phyloP scores from a whole-genome alignment of 805 yeast genomes.

The Pichia pseudocactophila region DNA sequence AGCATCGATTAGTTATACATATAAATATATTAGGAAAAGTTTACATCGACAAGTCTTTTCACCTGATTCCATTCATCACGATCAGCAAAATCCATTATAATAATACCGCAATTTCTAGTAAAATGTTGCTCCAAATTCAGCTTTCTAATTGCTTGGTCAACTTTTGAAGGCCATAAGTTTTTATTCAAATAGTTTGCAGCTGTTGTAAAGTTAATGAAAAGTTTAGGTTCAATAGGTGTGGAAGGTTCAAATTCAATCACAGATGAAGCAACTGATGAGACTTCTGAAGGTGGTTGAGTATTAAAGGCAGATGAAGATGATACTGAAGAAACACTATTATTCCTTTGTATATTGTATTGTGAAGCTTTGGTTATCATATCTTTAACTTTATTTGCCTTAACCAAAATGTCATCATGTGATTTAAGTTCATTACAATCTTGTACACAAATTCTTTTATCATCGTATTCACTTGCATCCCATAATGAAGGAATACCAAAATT shows the following conservation, averaged over 20 bases:
- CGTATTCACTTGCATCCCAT: conserved; percentile 59
- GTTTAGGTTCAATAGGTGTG: conserved; percentile 39
- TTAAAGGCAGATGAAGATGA: conserved; percentile 2
- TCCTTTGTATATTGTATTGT: conserved; percentile 28
- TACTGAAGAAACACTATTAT: conserved; percentile 27
- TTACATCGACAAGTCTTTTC: conserved; percentile 42
- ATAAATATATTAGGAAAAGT: conserved; percentile 21
- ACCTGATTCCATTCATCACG: conserved; percentile 50
- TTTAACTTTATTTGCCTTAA: conserved; percentile 50
- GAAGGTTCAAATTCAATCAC: not conserved
- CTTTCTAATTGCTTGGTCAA: conserved; percentile 42
- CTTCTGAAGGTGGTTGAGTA: not conserved
- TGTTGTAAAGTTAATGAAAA: conserved; percentile 64
- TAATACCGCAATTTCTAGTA: conserved; percentile 51
- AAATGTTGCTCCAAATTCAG: conserved; percentile 39
- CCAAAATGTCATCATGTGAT: conserved; percentile 40
- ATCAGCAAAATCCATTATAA: conserved; percentile 63
- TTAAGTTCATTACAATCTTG: conserved; percentile 70
- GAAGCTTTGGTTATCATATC: conserved; percentile 45
- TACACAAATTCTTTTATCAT: conserved; percentile 50
- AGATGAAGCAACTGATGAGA: not conserved
- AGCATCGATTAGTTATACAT: not conserved
- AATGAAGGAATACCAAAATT: conserved; percentile 60
- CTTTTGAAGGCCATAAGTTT: conserved; percentile 65
- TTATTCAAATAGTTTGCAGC: conserved; percentile 66